Evolutionary conservation across 352 stramenopile species (phyloP).

Genomic region (Globisporangium ultimum): DNA sequence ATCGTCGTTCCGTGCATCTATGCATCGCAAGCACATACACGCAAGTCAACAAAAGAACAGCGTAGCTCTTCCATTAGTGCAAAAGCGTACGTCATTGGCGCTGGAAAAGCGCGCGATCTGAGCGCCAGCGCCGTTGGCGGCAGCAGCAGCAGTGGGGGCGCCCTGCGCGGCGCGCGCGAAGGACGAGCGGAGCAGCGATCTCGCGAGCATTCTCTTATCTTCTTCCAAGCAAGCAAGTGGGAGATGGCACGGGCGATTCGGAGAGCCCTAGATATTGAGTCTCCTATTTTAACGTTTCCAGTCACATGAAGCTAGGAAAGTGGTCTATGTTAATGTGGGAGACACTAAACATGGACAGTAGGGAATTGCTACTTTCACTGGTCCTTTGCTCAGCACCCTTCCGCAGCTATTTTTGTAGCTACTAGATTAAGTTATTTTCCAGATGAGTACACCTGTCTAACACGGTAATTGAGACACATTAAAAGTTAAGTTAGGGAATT

Average conservation of each 20-base stretch:
- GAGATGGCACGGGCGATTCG: neutral
- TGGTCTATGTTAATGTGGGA: too few species aligned
- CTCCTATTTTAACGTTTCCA: too few species aligned
- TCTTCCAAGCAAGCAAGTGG: conserved; percentile 8
- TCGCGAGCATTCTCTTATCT: conserved; percentile 42
- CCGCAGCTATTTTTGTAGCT: too few species aligned
- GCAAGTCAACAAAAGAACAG: neutral
- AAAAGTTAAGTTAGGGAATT: too few species aligned
- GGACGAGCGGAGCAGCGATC: conserved; percentile 50
- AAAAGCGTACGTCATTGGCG: conserved; percentile 35
- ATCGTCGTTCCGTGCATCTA: conserved; percentile 97
- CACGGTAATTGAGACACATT: too few species aligned
- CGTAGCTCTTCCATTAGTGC: neutral
- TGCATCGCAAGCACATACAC: neutral
- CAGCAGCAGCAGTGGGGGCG: conserved; percentile 11
- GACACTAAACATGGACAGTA: too few species aligned
- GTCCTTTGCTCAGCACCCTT: too few species aligned
- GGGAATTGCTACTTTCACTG: too few species aligned
- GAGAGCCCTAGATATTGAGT: too few species aligned
- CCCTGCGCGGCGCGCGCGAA: conserved; percentile 18
- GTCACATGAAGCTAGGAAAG: too few species aligned
- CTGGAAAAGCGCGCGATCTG: conserved; percentile 49
- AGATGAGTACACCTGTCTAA: too few species aligned
- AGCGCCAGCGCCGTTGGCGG: conserved; percentile 13
- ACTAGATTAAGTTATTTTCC: too few species aligned